phyloP scores from a whole-genome alignment of 345 rosid species.

The Acer campestre region DNA sequence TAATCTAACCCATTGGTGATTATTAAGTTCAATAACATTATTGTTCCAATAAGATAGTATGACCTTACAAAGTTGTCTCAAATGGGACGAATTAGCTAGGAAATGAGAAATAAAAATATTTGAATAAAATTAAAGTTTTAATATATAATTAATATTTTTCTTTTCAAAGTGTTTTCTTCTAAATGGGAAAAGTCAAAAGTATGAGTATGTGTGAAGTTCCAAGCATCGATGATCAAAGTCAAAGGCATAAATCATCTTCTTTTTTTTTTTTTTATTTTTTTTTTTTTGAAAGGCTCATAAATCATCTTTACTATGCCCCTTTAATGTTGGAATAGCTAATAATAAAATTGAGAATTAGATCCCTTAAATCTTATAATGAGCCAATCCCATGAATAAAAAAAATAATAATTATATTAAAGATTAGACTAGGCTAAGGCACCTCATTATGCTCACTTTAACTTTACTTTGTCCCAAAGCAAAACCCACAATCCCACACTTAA shows the following conservation, averaged over 20 bases:
- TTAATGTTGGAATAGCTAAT: neutral
- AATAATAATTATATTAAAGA: neutral
- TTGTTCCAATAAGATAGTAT: too few species aligned
- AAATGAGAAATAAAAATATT: too few species aligned
- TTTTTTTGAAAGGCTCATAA: too few species aligned
- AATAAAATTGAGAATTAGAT: too few species aligned
- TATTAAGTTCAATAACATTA: too few species aligned
- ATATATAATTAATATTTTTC: neutral
- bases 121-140: neutral
- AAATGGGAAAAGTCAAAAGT: neutral
- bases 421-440: too few species aligned
- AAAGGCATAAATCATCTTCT: neutral
- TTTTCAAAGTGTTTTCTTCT: neutral
- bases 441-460: neutral
- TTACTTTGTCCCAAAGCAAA: conserved; percentile 2
- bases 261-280: too few species aligned
- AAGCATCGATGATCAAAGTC: neutral
- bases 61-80: neutral
- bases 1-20: too few species aligned
- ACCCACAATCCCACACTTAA: neutral
- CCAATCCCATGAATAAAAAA: neutral
- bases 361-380: neutral
- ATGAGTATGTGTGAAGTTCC: neutral
- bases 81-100: neutral
- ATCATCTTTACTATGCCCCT: neutral